phyloP scores from a whole-genome alignment of 2,329 filamentous ascomycete species.

The Acephala macrosclerotiorum region DNA sequence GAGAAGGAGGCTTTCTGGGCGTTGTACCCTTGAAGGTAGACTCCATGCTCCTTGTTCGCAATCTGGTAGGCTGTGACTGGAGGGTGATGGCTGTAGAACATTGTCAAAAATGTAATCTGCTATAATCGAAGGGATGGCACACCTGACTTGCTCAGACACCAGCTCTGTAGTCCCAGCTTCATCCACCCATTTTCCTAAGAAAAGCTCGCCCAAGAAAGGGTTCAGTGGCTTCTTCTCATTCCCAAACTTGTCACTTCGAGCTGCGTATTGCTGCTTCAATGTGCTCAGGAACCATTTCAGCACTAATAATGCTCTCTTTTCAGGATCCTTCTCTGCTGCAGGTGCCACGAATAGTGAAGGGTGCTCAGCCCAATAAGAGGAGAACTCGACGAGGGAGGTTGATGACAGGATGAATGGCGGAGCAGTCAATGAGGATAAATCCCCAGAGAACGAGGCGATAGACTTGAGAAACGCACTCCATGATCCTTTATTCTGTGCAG shows the following conservation, averaged over 20 bases:
- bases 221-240: slow-evolving; percentile 99
- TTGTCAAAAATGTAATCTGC: slow-evolving; percentile 14
- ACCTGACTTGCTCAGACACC: slow-evolving; percentile 93
- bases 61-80: slow-evolving; percentile 95
- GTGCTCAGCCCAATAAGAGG: slow-evolving; percentile 83
- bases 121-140: slow-evolving; percentile 28
- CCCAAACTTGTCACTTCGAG: slow-evolving; percentile 77
- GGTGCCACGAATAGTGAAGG: slow-evolving; percentile 82
- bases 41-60: slow-evolving; percentile 82
- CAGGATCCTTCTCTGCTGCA: slow-evolving; percentile 77
- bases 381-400: slow-evolving; percentile 81
- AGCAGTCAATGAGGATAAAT: slow-evolving; percentile 80
- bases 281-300: slow-evolving; percentile 96
- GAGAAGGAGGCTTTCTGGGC: slow-evolving; percentile 96
- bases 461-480: slow-evolving; percentile 55
- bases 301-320: slow-evolving; percentile 85
- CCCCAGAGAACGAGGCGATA: slow-evolving; percentile 82
- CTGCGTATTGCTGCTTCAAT: slow-evolving; percentile 83
- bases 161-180: slow-evolving; percentile 82
- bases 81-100: slow-evolving; percentile 75
- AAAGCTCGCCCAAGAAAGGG: slow-evolving; percentile 94
- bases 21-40: slow-evolving; percentile 87
- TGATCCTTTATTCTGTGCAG: slow-evolving; percentile 42
- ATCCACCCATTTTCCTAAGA: slow-evolving; percentile 90
- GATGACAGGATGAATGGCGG: slow-evolving; percentile 84